Conservation (phyloP, 2,329 filamentous ascomycete genomes). For the Hypoxylon sp. region DNA sequence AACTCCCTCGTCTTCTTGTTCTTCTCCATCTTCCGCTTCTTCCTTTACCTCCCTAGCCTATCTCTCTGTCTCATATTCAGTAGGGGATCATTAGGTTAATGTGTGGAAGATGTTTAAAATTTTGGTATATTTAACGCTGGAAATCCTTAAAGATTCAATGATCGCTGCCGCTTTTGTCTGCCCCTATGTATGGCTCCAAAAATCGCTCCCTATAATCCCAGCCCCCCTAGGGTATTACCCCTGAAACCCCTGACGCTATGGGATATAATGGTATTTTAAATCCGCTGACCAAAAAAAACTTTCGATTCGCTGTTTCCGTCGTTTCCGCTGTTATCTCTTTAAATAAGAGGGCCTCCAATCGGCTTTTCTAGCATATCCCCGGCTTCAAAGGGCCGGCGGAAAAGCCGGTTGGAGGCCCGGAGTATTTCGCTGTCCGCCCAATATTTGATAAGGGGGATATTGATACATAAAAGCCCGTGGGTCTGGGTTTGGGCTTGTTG, state of each 20-base stretch:
- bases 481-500: not conserved
- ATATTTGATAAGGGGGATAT: not conserved
- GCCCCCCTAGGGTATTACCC: not conserved
- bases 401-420: not conserved
- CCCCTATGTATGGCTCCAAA: slow-evolving; percentile 6
- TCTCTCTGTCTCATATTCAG: not conserved
- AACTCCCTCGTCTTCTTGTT: not conserved
- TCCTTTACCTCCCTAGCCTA: not conserved
- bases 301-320: not conserved
- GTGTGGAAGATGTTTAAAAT: not conserved
- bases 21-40: not conserved
- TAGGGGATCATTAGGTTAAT: not conserved
- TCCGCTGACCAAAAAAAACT: not conserved
- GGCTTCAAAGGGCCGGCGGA: not conserved
- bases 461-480: not conserved
- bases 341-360: not conserved
- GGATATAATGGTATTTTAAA: not conserved
- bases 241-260: slow-evolving; percentile 11
- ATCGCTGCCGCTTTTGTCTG: slow-evolving; percentile 20
- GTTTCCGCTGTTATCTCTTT: not conserved
- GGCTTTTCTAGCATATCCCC: not conserved
- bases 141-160: slow-evolving; percentile 7
- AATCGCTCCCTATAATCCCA: slow-evolving; percentile 4
- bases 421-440: not conserved
- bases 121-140: not conserved